Base-by-base conservation (phyloP, 2,329 filamentous ascomycete species). In the Madurella fahalii region DNA sequence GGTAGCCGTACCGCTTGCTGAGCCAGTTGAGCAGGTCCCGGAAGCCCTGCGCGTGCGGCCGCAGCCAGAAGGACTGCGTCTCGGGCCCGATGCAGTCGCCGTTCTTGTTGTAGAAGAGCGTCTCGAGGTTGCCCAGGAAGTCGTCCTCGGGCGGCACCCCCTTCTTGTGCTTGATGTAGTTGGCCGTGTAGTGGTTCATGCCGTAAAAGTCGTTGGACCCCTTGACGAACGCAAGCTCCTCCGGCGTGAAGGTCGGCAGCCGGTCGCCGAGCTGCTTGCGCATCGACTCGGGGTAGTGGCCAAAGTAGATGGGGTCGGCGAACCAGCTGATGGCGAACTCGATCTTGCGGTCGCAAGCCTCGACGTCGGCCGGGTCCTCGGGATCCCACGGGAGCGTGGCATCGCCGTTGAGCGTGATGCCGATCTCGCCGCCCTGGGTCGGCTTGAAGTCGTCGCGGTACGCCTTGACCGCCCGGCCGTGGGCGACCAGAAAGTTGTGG, bases 201-300 rank as follows among this genome's bases (percentile, higher is more conserved):
- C 89, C 90, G 71, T 95, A 95, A 73, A 95, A 95, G 76, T 95
- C 90, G 70, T 94, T 94, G 68, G 86, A 90, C n/a, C 88, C 89
- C 65, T 86, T 79, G 44, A 95, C 84, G n/a, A 94, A 76, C 2
- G 81, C 82, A 20, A 77, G 71, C 67, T 95, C 89, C 61, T 89
- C 87, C 0, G 79, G 71, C 0, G 87, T 90, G 70, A 89, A 94
- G 43, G 77, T 75, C 5, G 90, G 90, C 46, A 95, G 79, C 13
- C 89, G 83, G 67, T 86, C 78, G 53, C 90, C 89, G 16, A 95
- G 83, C 74, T 95, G 90, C 68, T 83, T 82, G 54, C 82, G 79
- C 89, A 95, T 95, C 56, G 86, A 90, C 57, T 83, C 87, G 8
- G 90, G 90, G 72, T 95, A 95, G 62, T 87, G 81, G 61, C 90